Conservation (phyloP, 441 rosid genomes). For the Jatropha multifida region DNA sequence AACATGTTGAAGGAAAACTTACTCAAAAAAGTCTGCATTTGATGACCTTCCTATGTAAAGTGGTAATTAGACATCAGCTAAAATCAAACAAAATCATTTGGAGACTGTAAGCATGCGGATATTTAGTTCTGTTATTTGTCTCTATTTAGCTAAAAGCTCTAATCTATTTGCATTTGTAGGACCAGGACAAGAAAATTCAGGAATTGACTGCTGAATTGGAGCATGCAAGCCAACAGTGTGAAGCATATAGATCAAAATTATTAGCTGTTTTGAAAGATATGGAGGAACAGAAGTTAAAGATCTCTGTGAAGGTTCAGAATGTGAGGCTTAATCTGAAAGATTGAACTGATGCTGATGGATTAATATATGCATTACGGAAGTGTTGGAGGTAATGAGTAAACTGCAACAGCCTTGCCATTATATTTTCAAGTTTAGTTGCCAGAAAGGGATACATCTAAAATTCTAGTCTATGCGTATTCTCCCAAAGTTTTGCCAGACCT, state of each 20-base stretch:
- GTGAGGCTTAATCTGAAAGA: constrained; percentile 37
- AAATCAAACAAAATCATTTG: background rate
- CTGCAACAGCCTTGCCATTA: no score
- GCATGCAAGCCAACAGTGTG: constrained; percentile 37
- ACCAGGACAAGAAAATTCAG: constrained; percentile 36
- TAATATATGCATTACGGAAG: background rate
- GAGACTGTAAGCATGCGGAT: background rate
- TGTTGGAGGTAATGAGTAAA: background rate
- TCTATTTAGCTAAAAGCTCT: background rate
- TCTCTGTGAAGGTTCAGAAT: constrained; percentile 43
- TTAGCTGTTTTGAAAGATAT: constrained; percentile 35
- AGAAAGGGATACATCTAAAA: background rate
- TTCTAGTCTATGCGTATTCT: background rate
- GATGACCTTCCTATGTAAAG: background rate
- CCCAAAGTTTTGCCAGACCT: background rate
- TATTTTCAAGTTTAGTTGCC: background rate
- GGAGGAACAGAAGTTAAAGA: constrained; percentile 50
- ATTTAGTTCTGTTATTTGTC: background rate
- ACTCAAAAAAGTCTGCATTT: background rate
- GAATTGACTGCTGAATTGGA: constrained; percentile 37
- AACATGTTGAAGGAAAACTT: background rate
- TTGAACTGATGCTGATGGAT: constrained; percentile 22
- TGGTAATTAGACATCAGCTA: background rate
- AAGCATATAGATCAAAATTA: constrained; percentile 40
- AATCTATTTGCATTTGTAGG: constrained; percentile 21